Evolutionary conservation across 2,329 filamentous ascomycete species (phyloP).

Genomic region (Mariannaea elegans): DNA sequence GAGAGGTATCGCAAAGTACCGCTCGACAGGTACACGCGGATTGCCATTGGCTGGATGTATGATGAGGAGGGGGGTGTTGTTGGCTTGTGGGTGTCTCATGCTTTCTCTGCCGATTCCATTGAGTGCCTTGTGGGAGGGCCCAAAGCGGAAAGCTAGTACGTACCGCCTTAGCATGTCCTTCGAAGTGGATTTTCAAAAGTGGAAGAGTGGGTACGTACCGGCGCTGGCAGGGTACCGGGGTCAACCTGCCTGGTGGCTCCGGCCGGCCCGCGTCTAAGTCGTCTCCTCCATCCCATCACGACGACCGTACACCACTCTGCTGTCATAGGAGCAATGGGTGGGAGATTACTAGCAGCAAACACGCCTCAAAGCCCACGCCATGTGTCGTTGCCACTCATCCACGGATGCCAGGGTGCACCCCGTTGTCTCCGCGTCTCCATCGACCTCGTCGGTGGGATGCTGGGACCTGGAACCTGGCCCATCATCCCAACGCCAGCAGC

Average conservation of each 20-base stretch:
- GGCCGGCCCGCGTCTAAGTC: constrained; percentile 36
- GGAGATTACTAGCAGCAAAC: constrained; percentile 34
- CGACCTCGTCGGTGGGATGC: constrained; percentile 13
- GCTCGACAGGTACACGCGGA: constrained; percentile 16
- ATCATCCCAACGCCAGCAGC: constrained; percentile 25
- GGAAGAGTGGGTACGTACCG: background rate
- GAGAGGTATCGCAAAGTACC: constrained; percentile 15
- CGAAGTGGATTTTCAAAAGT: background rate
- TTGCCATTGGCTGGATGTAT: constrained; percentile 9
- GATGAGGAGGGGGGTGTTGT: constrained; percentile 13
- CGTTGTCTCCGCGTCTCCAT: constrained; percentile 35
- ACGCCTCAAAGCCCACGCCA: constrained; percentile 33
- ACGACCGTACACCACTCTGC: constrained; percentile 27
- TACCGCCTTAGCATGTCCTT: background rate
- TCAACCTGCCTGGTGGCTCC: constrained; percentile 17
- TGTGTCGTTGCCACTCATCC: constrained; percentile 34
- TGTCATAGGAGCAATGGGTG: constrained; percentile 36
- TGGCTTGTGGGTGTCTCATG: constrained; percentile 4
- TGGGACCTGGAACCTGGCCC: background rate
- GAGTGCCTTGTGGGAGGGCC: background rate
- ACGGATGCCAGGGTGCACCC: constrained; percentile 31
- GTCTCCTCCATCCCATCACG: constrained; percentile 35
- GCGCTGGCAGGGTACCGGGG: constrained; percentile 8
- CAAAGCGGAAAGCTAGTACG: constrained; percentile 15
- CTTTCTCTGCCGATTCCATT: constrained; percentile 15